These are phyloP conservation scores for Lentinula raphanica DNA, from an alignment of 768 basidiomycete species.

Conservation along the genomic window DNA sequence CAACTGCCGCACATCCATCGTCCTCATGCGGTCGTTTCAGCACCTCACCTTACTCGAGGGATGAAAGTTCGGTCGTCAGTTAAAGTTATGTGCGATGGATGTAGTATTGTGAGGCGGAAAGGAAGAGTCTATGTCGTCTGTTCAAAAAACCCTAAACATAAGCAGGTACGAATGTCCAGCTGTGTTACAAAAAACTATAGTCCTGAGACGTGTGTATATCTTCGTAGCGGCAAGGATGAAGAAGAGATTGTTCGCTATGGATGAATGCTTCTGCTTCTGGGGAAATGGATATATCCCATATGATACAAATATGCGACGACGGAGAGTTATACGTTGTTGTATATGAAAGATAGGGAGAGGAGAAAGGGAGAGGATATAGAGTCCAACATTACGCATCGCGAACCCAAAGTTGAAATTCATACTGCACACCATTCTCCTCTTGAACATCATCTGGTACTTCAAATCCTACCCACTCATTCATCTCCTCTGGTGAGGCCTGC, in stretches of 20 bases:
- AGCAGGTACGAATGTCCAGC: constrained; percentile 60
- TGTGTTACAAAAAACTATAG: background rate
- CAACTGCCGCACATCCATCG: constrained; percentile 27
- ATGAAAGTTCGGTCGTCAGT: constrained; percentile 98
- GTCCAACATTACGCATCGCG: constrained; percentile 26
- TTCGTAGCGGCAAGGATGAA: constrained; percentile 65
- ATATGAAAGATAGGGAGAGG: background rate
- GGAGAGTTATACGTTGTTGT: background rate
- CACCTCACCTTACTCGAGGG: constrained; percentile 51
- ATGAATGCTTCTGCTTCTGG: background rate
- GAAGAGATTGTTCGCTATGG: constrained; percentile 6
- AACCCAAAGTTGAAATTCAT: constrained; percentile 97
- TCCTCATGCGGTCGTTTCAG: constrained; percentile 18
- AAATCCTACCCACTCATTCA: constrained; percentile 76
- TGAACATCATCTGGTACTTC: constrained; percentile 71
- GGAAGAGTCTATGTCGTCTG: constrained; percentile 92
- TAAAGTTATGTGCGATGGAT: constrained; percentile 93
- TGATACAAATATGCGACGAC: background rate
- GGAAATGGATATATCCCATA: background rate
- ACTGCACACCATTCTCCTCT: constrained; percentile 77
- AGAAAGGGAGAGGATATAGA: background rate
- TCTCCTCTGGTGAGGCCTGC: constrained; percentile 52
- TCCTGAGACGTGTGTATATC: constrained; percentile 11
- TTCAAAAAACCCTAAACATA: constrained; percentile 92
- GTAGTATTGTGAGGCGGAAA: constrained; percentile 81